phyloP scores from a whole-genome alignment of 371 early-diverging fungal species.

The Pancytospora epiphaga region DNA sequence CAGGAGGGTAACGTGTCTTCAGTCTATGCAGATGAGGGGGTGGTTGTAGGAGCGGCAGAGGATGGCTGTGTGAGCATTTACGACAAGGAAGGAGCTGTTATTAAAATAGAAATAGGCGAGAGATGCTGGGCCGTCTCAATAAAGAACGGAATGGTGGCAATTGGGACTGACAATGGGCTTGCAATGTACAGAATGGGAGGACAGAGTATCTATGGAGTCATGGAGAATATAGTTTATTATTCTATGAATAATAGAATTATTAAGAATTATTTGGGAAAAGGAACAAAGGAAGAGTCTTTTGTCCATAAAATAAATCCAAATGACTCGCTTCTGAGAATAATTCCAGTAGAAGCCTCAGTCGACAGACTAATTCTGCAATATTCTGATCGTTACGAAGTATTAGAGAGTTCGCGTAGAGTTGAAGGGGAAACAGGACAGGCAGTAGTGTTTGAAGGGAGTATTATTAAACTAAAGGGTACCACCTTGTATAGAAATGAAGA shows the following conservation, averaged over 20 bases:
- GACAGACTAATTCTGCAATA: constrained; percentile 13
- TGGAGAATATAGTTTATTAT: neutral
- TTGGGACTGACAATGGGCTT: constrained; percentile 61
- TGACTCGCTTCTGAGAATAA: neutral
- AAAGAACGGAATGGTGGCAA: constrained; percentile 92
- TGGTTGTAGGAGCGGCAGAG: constrained; percentile 81
- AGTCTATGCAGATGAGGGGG: too few species aligned
- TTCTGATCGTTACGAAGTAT: constrained; percentile 28
- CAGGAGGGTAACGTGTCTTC: constrained; percentile 91
- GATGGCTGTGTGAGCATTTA: constrained; percentile 89
- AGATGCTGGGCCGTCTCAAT: constrained; percentile 69
- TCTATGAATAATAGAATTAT: neutral
- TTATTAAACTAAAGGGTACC: too few species aligned
- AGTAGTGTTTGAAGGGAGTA: too few species aligned
- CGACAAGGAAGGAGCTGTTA: constrained; percentile 76
- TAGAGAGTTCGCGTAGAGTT: constrained; percentile 21
- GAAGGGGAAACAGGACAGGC: too few species aligned
- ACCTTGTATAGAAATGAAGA: too few species aligned
- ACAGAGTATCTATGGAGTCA: neutral
- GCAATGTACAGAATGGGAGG: constrained; percentile 28
- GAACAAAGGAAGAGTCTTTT: neutral
- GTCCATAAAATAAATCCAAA: neutral
- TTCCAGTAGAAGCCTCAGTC: neutral
- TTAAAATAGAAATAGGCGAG: neutral
- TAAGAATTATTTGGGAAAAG: neutral